phyloP scores from a whole-genome alignment of 1,284 basidiomycete genomes.

The Cryptococcus sp. region DNA sequence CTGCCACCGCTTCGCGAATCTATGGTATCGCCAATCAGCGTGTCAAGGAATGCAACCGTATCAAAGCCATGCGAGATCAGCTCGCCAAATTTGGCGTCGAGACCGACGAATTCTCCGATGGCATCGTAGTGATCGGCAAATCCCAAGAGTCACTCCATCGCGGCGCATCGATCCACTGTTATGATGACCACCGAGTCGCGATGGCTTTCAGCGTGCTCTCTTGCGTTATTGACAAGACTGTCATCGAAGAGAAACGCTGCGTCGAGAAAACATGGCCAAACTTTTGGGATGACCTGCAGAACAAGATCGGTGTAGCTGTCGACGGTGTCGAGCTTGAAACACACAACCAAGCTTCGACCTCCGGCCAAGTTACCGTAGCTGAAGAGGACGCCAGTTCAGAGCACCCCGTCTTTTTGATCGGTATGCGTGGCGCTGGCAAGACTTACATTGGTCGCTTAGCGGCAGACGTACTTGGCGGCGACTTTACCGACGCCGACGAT shows the following conservation, averaged over 20 bases:
- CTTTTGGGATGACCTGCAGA: constrained; percentile 98
- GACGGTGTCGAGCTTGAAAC: constrained; percentile 73
- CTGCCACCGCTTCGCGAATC: constrained; percentile 69
- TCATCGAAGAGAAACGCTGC: constrained; percentile 94
- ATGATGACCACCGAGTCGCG: constrained; percentile 97
- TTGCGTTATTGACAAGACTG: constrained; percentile 69
- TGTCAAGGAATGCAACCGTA: constrained; percentile 98
- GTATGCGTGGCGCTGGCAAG: constrained; percentile 98
- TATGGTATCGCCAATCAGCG: constrained; percentile 96
- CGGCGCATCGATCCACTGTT: constrained; percentile 83
- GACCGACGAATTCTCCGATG: constrained; percentile 89
- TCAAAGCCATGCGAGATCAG: constrained; percentile 94
- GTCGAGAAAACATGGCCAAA: constrained; percentile 99
- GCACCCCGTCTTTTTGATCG: constrained; percentile 80
- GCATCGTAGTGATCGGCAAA: constrained; percentile 84
- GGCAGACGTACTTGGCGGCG: constrained; percentile 70
- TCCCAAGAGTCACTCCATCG: constrained; percentile 64
- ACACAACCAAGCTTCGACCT: constrained; percentile 52
- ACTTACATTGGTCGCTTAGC: constrained; percentile 82
- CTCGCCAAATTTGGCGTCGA: constrained; percentile 96
- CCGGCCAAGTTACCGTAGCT: constrained; percentile 38
- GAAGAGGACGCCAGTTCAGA: constrained; percentile 52
- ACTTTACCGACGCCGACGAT: constrained; percentile 84
- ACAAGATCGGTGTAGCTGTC: constrained; percentile 87
- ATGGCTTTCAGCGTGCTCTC: constrained; percentile 96